Evolutionary conservation across 306 rosid genomes (phyloP).

Genomic region (Astragalus membranaceus): DNA sequence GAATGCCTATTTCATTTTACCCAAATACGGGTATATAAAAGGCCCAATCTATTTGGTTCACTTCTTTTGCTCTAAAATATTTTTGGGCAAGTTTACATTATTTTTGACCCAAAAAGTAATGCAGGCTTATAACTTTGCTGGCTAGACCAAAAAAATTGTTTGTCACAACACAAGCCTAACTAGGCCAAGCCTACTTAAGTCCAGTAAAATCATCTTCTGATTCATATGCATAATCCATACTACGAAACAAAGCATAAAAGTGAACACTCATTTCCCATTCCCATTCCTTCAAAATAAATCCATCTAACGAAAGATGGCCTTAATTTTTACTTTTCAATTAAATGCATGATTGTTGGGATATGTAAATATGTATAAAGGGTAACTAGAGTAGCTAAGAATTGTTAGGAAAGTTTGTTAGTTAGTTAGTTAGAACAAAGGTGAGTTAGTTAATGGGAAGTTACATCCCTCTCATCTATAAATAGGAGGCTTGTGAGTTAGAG

Average conservation of each 20-base stretch:
- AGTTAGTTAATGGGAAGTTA: too few species aligned
- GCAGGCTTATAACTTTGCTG: neutral
- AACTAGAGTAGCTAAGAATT: too few species aligned
- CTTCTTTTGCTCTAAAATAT: neutral
- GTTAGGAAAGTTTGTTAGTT: too few species aligned
- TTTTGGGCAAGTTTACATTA: neutral
- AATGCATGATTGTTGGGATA: too few species aligned
- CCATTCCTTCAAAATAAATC: neutral
- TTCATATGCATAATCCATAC: too few species aligned
- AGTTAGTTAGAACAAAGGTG: too few species aligned
- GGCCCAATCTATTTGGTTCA: neutral
- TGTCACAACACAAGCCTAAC: neutral
- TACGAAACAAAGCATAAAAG: too few species aligned
- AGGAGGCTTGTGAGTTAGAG: too few species aligned
- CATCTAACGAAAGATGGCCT: neutral
- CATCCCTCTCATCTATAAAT: too few species aligned
- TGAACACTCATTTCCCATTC: neutral
- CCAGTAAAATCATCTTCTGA: too few species aligned
- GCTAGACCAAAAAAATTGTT: neutral
- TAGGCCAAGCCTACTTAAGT: neutral
- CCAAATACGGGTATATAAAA: too few species aligned
- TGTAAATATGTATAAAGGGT: too few species aligned
- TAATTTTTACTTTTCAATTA: neutral
- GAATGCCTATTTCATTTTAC: neutral
- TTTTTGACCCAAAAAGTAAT: neutral